Evolutionary conservation across 257 asterid species (phyloP).

Genomic region (Solanum tarijense): DNA sequence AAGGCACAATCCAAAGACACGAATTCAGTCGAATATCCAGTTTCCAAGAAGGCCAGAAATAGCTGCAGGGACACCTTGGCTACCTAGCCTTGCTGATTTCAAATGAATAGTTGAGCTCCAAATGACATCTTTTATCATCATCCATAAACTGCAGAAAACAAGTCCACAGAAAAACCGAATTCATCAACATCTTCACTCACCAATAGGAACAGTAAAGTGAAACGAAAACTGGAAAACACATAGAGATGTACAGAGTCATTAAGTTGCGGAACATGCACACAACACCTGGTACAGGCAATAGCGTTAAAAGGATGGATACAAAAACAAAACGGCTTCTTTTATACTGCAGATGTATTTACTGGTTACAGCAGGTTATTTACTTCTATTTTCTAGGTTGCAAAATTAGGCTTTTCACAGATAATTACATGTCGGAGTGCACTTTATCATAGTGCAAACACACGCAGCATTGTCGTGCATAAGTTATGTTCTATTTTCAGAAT

Average conservation of each 20-base stretch:
- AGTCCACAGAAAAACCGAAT: slow-evolving; percentile 1
- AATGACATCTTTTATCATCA: slow-evolving; percentile 49
- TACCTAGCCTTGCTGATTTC: slow-evolving; percentile 43
- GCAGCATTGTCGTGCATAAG: neutral
- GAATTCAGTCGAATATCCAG: slow-evolving; percentile 1
- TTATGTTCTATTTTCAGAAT: neutral
- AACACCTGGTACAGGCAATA: neutral
- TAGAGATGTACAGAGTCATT: neutral
- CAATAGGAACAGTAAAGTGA: neutral
- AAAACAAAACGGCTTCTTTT: neutral
- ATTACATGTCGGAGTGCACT: neutral
- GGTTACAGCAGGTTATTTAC: neutral
- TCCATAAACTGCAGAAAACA: slow-evolving; percentile 50
- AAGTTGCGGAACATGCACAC: neutral
- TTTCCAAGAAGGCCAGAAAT: neutral
- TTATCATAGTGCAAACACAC: neutral
- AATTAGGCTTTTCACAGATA: neutral
- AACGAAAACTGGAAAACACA: neutral
- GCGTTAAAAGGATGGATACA: neutral
- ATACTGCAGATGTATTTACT: neutral
- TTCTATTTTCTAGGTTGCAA: neutral
- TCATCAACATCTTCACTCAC: neutral
- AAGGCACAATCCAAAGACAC: neutral
- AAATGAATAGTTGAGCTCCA: slow-evolving; percentile 63
- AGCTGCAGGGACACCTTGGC: neutral